Evolutionary conservation across 164 flowering plant genomes (phyloP).

Genomic region (Vitis amurensis): DNA sequence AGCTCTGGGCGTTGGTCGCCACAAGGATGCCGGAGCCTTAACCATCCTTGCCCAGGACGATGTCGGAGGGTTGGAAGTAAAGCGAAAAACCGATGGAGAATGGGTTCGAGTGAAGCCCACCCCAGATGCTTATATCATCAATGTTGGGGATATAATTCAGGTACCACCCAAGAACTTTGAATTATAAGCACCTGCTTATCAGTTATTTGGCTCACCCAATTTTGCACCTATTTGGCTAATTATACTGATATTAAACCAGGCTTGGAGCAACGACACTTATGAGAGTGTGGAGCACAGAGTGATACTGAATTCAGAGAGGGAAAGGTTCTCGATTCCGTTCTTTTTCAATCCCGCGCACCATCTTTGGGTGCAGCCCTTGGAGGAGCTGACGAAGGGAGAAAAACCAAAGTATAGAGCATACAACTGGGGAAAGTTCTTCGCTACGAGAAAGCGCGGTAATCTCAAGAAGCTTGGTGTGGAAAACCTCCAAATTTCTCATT

Average conservation of each 20-base stretch:
- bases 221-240: too few relatives aligned
- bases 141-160: conserved; percentile 42
- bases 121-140: conserved; percentile 32
- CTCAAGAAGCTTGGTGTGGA: conserved; percentile 22
- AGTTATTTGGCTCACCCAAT: too few relatives aligned
- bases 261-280: conserved; percentile 21
- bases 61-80: conserved; percentile 40
- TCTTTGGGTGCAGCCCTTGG: conserved; percentile 11
- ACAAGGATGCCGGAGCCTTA: conserved; percentile 39
- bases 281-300: conserved; percentile 27
- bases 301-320: conserved; percentile 17
- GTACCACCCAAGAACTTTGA: conserved; percentile 12
- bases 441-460: conserved; percentile 12
- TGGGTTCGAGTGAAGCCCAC: conserved; percentile 35
- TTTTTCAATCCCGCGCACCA: conserved; percentile 18
- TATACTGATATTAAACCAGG: conserved; percentile 1
- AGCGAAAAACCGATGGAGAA: conserved; percentile 32
- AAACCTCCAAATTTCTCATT: conserved; percentile 18
- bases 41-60: conserved; percentile 40
- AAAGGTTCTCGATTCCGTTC: conserved; percentile 17
- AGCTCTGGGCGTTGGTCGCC: conserved; percentile 46
- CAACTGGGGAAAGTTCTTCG: conserved; percentile 22
- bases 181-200: neutral
- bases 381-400: conserved; percentile 3
- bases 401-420: conserved; percentile 11